Evolutionary conservation across 164 flowering plant species (phyloP).

Genomic region (Warburgia ugandensis): DNA sequence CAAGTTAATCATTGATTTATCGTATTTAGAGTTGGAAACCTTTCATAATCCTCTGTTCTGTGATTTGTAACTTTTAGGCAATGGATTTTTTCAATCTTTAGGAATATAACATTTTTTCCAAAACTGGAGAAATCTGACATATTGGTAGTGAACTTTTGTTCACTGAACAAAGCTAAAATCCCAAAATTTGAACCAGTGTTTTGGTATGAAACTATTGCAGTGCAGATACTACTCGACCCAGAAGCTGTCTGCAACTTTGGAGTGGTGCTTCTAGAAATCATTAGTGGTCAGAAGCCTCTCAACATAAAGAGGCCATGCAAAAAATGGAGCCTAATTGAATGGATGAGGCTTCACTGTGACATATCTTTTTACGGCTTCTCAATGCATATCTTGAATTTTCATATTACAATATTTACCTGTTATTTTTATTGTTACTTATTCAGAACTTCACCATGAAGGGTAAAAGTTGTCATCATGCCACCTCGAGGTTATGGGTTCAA

Average conservation of each 20-base stretch:
- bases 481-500: no score
- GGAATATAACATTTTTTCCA: no score
- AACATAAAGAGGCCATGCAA: constrained; percentile 59
- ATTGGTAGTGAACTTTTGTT: no score
- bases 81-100: no score
- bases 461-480: no score
- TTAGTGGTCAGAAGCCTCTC: constrained; percentile 79
- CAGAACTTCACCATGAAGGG: no score
- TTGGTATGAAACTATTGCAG: background rate
- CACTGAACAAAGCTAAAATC: no score
- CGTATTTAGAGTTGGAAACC: no score
- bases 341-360: constrained; percentile 36
- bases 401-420: background rate
- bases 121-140: no score
- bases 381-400: background rate
- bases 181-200: background rate
- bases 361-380: background rate
- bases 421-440: background rate
- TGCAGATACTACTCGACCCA: constrained; percentile 75
- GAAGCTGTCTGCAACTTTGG: constrained; percentile 73
- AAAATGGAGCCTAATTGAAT: constrained; percentile 86
- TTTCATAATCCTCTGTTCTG: no score
- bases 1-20: no score
- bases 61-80: no score
- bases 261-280: constrained; percentile 70